These are phyloP conservation scores for Musa balbisiana DNA, from an alignment of 202 grass and related monocot species.

Conservation along the genomic window DNA sequence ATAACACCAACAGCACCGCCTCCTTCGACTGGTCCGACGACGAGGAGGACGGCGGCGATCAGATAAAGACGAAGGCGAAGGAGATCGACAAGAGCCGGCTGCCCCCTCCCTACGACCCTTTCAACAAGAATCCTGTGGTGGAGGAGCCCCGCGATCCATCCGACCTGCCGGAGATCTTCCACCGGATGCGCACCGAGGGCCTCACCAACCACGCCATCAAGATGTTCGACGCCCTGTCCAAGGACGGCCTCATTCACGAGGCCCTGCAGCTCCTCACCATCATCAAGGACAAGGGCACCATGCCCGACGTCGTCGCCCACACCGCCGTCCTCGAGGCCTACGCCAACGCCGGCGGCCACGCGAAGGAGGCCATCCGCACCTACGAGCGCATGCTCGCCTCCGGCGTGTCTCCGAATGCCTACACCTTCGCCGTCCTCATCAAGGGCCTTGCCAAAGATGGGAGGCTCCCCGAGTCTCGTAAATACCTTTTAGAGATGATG, in stretches of 20 bases:
- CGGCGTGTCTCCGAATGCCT: conserved; percentile 54
- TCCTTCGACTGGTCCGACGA: conserved; percentile 78
- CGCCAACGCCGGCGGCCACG: conserved; percentile 45
- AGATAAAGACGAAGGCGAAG: background rate
- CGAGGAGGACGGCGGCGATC: conserved; percentile 28
- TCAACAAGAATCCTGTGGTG: conserved; percentile 49
- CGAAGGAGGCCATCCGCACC: conserved; percentile 52
- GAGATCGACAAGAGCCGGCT: conserved; percentile 22
- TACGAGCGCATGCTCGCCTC: conserved; percentile 69
- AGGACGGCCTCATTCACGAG: conserved; percentile 74
- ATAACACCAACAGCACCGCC: conserved; percentile 53
- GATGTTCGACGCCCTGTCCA: conserved; percentile 97
- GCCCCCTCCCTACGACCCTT: conserved; percentile 68
- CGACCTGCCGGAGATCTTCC: conserved; percentile 73
- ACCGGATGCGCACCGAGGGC: conserved; percentile 64
- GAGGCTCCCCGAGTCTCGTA: conserved; percentile 38
- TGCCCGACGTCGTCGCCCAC: conserved; percentile 83
- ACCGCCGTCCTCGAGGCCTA: conserved; percentile 84
- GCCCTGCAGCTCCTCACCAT: conserved; percentile 54
- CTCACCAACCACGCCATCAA: conserved; percentile 82
- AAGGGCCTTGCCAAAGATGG: conserved; percentile 59
- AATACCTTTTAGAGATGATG: conserved; percentile 71
- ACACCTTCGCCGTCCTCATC: conserved; percentile 54
- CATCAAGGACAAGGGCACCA: conserved; percentile 69
- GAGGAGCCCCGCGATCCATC: conserved; percentile 48